Base-by-base conservation (phyloP, 495 filamentous ascomycete genomes). In the Collariella sp. region DNA sequence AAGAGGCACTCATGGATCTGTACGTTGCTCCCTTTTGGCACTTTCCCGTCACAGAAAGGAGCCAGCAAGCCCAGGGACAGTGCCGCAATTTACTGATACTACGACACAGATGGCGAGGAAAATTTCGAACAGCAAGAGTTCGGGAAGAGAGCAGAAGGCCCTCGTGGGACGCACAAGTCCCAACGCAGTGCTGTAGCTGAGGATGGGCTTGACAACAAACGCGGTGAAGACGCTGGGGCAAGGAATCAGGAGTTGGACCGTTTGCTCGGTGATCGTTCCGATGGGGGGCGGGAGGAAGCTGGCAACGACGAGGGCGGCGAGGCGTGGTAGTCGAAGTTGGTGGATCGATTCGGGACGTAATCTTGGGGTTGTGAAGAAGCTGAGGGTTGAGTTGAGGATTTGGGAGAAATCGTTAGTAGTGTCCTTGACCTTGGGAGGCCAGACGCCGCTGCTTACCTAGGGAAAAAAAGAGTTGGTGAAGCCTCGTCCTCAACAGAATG, bases 401-500 rank as follows among this genome's bases (percentile, higher is more conserved):
- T 12, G 26, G 18, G 18, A 9, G 2, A 46, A 19, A 38, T 55
- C 20, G 56, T 60, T 56, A 54, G 57, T 46, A 57, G 60, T 60
- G 55, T 54, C 50, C 57, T 45, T 11, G 10, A 7, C 34, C 45
- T 20, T 1, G n/a, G 0, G 7, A 9, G 19, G 41, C 7, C 11
- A 38, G 22, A 38, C 43, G 39, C 7, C 15, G 54, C 45, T 36
- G 35, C 59, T 55, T 52, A 62, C 59, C 57, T 51, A 45, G 31
- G 53, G 41, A 33, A 43, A 54, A 60, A 59, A 64, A 57, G 62
- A 76, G 69, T 65, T 59, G 64, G 63, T 79, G 83, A 87, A 87
- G 83, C 82, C 79, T 79, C 85, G 78, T 59, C 85, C 88, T 79
- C 83, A 80, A 79, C 85, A 85, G 86, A 89, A 82, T 93, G 82